Evolutionary conservation across 2,329 filamentous ascomycete species (phyloP).

Genomic region (Ambrosiella xylebori): DNA sequence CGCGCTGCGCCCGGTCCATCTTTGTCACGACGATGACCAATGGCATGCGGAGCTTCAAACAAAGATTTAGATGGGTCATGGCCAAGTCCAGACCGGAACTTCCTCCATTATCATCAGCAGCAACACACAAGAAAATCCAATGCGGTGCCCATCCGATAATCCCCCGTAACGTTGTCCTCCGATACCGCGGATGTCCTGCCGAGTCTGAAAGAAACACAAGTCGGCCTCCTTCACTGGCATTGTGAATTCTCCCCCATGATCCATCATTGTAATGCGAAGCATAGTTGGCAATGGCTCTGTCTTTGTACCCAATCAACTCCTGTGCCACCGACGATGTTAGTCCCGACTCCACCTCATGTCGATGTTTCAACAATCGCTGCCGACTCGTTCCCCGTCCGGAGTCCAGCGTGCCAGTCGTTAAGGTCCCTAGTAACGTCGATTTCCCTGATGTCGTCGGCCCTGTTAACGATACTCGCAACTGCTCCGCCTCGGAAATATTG

Average conservation of each 20-base stretch:
- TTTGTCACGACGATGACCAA: conserved; percentile 79
- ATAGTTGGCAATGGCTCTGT: conserved; percentile 55
- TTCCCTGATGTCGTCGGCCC: conserved; percentile 87
- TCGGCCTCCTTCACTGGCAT: conserved; percentile 52
- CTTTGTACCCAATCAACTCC: conserved; percentile 73
- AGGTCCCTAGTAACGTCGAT: conserved; percentile 71
- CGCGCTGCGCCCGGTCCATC: conserved; percentile 65
- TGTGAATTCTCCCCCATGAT: conserved; percentile 89
- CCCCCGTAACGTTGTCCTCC: conserved; percentile 73
- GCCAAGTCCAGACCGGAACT: conserved; percentile 45
- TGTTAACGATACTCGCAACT: conserved; percentile 72
- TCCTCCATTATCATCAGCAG: conserved; percentile 52
- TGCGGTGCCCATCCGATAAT: conserved; percentile 93
- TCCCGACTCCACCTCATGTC: conserved; percentile 81
- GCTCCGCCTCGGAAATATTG: conserved; percentile 39
- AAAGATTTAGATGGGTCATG: conserved; percentile 67
- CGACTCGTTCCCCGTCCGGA: conserved; percentile 85
- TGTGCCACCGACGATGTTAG: conserved; percentile 90
- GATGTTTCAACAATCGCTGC: conserved; percentile 74
- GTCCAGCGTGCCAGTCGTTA: conserved; percentile 76
- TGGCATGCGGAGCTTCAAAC: conserved; percentile 61
- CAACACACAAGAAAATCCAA: conserved; percentile 78
- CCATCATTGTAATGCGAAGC: conserved; percentile 61
- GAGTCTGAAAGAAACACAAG: conserved; percentile 84
- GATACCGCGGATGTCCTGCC: conserved; percentile 75